A percentile compares a stretch with the other conserved stretches of the same genome.
Conservation (phyloP, 495 filamentous ascomycete genomes). For the Tetracladium setigerum region DNA sequence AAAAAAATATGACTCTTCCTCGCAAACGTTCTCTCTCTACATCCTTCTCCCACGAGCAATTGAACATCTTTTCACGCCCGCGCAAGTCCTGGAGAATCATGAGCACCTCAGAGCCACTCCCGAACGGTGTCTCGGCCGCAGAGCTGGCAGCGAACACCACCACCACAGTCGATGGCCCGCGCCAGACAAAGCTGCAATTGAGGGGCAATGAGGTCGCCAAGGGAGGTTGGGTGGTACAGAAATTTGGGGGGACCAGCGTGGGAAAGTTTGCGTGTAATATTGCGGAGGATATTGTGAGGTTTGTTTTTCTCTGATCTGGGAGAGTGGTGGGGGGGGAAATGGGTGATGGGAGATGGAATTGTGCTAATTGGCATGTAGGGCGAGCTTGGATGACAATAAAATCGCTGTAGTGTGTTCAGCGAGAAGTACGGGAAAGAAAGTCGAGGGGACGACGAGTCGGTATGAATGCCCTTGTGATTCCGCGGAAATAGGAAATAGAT, state of each 20-base stretch:
- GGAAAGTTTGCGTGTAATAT: slow-evolving; percentile 65
- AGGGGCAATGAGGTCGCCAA: slow-evolving; percentile 6
- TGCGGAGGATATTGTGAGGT: slow-evolving; percentile 68
- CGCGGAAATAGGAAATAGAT: neutral
- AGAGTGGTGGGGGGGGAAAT: neutral
- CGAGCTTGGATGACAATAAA: slow-evolving; percentile 55
- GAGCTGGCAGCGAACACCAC: too few species aligned
- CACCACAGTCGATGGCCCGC: too few species aligned
- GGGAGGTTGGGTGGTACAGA: slow-evolving; percentile 66
- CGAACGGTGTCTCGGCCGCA: too few species aligned
- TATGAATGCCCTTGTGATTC: slow-evolving; percentile 40
- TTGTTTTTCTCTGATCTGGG: slow-evolving; percentile 24
- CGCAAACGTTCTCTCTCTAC: too few species aligned
- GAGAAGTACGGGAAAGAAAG: slow-evolving; percentile 81
- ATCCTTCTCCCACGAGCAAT: too few species aligned
- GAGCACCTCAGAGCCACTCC: neutral
- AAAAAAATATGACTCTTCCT: slow-evolving; percentile 7
- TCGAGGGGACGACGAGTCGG: slow-evolving; percentile 90
- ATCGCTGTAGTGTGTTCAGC: slow-evolving; percentile 92
- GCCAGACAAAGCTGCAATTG: neutral
- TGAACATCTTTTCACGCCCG: too few species aligned
- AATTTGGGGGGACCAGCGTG: slow-evolving; percentile 74
- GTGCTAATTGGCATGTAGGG: slow-evolving; percentile 36
- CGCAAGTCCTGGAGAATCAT: neutral
- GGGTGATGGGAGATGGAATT: slow-evolving; percentile 2